These are phyloP conservation scores for Lactifluus hygrophoroides DNA, from an alignment of 768 basidiomycete species.

Conservation along the genomic window DNA sequence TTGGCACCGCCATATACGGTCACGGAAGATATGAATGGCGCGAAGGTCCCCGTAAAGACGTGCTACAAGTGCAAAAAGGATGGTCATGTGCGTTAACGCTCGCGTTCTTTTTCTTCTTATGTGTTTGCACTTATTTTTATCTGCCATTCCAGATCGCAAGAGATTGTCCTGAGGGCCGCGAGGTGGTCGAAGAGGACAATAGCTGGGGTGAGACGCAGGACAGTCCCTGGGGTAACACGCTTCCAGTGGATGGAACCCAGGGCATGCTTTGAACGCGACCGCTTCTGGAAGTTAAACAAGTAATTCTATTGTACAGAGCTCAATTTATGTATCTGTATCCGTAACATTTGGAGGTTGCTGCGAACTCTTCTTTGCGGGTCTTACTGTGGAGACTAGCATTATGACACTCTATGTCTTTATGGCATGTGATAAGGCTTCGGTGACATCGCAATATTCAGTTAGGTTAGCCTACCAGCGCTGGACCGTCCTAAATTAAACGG, in stretches of 20 bases:
- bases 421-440: too few species aligned
- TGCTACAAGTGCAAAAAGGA: slow-evolving; percentile 87
- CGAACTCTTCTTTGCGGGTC: background rate
- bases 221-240: slow-evolving; percentile 4
- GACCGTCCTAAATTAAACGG: too few species aligned
- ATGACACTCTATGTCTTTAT: too few species aligned
- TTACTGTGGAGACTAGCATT: too few species aligned
- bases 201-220: slow-evolving; percentile 15
- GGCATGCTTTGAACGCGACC: background rate
- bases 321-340: slow-evolving; percentile 4
- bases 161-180: slow-evolving; percentile 29
- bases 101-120: background rate
- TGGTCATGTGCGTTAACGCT: slow-evolving; percentile 66
- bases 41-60: slow-evolving; percentile 57
- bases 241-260: background rate
- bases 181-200: slow-evolving; percentile 10
- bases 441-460: too few species aligned
- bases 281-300: background rate
- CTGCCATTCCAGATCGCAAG: slow-evolving; percentile 25
- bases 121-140: background rate
- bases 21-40: slow-evolving; percentile 32
- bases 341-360: background rate
- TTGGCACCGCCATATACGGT: slow-evolving; percentile 61
- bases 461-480: too few species aligned
- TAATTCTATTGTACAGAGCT: slow-evolving; percentile 1